phyloP scores from a whole-genome alignment of 345 rosid genomes.

The Isatis tinctoria region DNA sequence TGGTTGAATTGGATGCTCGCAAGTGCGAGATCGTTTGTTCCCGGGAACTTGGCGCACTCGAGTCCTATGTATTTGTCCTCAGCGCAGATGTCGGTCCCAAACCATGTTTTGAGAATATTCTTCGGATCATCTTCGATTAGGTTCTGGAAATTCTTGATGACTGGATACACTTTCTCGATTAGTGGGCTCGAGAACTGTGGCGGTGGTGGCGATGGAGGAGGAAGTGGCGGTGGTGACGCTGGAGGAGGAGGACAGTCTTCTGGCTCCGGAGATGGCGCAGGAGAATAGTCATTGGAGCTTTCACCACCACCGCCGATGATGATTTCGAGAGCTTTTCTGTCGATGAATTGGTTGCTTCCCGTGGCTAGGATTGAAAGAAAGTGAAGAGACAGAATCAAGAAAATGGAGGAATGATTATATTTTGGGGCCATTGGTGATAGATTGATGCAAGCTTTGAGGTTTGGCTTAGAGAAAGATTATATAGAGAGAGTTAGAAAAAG shows the following conservation, averaged over 20 bases:
- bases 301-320: slow-evolving; percentile 26
- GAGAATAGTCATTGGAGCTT: not conserved
- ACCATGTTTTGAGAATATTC: slow-evolving; percentile 64
- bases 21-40: slow-evolving; percentile 61
- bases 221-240: not conserved
- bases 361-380: slow-evolving; percentile 5
- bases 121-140: slow-evolving; percentile 64
- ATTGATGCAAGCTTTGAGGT: not conserved
- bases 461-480: not conserved
- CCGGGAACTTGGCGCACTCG: slow-evolving; percentile 68
- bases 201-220: not conserved
- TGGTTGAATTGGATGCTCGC: slow-evolving; percentile 83
- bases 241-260: not conserved
- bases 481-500: not conserved
- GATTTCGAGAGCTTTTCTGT: slow-evolving; percentile 24
- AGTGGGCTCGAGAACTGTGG: slow-evolving; percentile 25
- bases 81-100: slow-evolving; percentile 60
- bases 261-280: slow-evolving; percentile 6
- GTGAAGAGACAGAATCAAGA: slow-evolving; percentile 20
- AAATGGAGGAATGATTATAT: not conserved
- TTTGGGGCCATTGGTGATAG: slow-evolving; percentile 7
- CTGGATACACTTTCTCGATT: slow-evolving; percentile 44
- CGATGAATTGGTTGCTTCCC: slow-evolving; percentile 2
- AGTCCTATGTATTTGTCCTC: slow-evolving; percentile 54
- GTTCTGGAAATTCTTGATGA: slow-evolving; percentile 69